Base-by-base conservation (phyloP, 805 yeast genomes). In the Yamadazyma kitorensis region DNA sequence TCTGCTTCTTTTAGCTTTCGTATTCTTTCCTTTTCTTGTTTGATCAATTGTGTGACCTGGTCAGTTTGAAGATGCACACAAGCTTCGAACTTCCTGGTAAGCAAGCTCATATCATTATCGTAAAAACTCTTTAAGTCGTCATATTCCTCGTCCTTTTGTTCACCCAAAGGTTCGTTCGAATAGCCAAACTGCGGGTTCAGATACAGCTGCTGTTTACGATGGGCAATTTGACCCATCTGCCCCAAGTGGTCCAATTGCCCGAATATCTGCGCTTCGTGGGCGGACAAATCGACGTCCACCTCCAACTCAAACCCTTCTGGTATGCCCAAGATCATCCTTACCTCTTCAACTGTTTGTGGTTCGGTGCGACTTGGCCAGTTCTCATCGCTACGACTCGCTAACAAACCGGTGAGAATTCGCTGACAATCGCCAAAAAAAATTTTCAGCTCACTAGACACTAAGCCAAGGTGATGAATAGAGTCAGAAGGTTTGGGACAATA, bases 401-500 rank as follows among this genome's bases (percentile, higher is more conserved):
- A 7, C 10, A 20, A 20, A 20, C 22, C 22, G 14, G 30, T 14
- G 19, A 27, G n/a, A 22, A 12, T 6, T 25, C 15, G 28, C 17
- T 13, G 12, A 16, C 8, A 29, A n/a, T n/a, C n/a, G n/a, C n/a
- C n/a, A n/a, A n/a, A n/a, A 34, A 19, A 24, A 29, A 7, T 24
- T 29, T 34, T 34, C 33, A 22, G n/a, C n/a, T n/a, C n/a, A n/a
- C n/a, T n/a, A n/a, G n/a, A n/a, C n/a, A n/a, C n/a, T n/a, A n/a
- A n/a, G n/a, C 18, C 16, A 11, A 33, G 11, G 11, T 7, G 13
- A 31, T 31, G 34, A 31, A 31, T 24, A 34, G 38, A 21, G 10
- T 34, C 13, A 41, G 63, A 55, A 54, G 42, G 50, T 41, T 64
- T 48, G 33, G 61, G 51, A 24, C 61, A 61, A 38, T 73, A 64